phyloP scores from a whole-genome alignment of 176 grass and related monocot genomes.

The Oryza coarctata region DNA sequence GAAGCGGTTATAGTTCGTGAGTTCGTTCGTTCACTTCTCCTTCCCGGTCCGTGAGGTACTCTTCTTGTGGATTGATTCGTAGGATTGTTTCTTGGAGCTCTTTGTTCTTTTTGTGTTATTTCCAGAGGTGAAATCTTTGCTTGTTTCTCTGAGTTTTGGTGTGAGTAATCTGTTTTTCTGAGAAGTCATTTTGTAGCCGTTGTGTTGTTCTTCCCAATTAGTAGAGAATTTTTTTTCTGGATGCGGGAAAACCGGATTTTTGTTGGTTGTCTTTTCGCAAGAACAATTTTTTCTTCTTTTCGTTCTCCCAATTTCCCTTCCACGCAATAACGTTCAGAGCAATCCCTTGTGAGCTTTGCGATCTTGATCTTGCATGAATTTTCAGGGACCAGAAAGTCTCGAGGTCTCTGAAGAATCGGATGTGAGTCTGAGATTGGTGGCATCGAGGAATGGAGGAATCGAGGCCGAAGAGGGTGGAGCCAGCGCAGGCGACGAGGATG shows the following conservation, averaged over 20 bases:
- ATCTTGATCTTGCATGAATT: background rate
- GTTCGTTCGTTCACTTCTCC: background rate
- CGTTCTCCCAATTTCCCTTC: background rate
- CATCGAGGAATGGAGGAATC: conserved; percentile 6
- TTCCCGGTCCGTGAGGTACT: background rate
- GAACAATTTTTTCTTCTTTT: background rate
- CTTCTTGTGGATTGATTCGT: background rate
- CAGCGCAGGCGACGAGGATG: conserved; percentile 26
- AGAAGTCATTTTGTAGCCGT: background rate
- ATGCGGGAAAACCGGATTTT: background rate
- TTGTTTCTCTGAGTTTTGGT: background rate
- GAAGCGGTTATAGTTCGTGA: background rate
- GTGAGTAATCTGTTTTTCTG: background rate
- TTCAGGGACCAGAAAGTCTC: background rate
- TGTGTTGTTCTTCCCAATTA: background rate
- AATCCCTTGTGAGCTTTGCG: background rate
- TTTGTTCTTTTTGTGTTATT: background rate
- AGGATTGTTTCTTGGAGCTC: background rate
- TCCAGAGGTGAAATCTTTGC: conserved; percentile 15
- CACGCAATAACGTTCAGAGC: background rate
- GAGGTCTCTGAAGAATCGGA: background rate
- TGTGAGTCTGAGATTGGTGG: conserved; percentile 30
- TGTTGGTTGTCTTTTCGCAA: background rate
- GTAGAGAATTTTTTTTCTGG: background rate
- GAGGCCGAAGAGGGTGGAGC: conserved; percentile 36